Evolutionary conservation across 2,329 filamentous ascomycete species (phyloP).

Genomic region (Remersonia thermophila): DNA sequence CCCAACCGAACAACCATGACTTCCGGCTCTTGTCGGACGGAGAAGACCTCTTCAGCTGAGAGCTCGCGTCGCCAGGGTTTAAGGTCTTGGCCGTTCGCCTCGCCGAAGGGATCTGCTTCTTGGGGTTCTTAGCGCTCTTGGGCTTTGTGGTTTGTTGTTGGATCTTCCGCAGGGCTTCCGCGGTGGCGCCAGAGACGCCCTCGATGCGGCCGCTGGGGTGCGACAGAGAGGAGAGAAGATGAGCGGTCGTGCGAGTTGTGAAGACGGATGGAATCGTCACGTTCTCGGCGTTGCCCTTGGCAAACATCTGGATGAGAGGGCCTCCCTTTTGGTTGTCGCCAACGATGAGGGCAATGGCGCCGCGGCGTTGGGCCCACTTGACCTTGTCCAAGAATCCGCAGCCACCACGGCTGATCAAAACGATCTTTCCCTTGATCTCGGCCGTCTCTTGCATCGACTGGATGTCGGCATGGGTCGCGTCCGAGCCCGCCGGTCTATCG

Average conservation of each 20-base stretch:
- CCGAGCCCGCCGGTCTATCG: slow-evolving; percentile 24
- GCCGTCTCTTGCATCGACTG: slow-evolving; percentile 83
- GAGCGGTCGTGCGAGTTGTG: slow-evolving; percentile 87
- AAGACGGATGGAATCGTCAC: slow-evolving; percentile 90
- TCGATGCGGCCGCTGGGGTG: slow-evolving; percentile 55
- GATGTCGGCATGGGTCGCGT: slow-evolving; percentile 66
- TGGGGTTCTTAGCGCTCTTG: slow-evolving; percentile 24
- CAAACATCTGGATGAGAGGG: slow-evolving; percentile 92
- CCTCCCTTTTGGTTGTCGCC: slow-evolving; percentile 87
- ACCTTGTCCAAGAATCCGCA: slow-evolving; percentile 96
- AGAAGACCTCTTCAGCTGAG: slow-evolving; percentile 7
- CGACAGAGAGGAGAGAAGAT: slow-evolving; percentile 78
- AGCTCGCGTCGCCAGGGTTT: slow-evolving; percentile 1
- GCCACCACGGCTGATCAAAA: slow-evolving; percentile 79
- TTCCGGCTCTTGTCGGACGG: slow-evolving; percentile 28
- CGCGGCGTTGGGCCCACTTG: slow-evolving; percentile 88
- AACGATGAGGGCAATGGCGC: slow-evolving; percentile 80
- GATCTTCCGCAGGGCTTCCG: slow-evolving; percentile 41
- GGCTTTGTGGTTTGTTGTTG: slow-evolving; percentile 32
- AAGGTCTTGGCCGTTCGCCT: slow-evolving; percentile 15
- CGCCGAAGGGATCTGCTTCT: slow-evolving; percentile 19
- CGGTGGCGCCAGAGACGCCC: slow-evolving; percentile 36
- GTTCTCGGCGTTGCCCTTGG: slow-evolving; percentile 90
- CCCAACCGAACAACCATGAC: slow-evolving; percentile 19
- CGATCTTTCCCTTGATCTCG: slow-evolving; percentile 87